Evolutionary conservation across 2,329 filamentous ascomycete species (phyloP), one percentile per base, ranked within the genome.

Genomic region (Beauveria rudraprayagi): DNA sequence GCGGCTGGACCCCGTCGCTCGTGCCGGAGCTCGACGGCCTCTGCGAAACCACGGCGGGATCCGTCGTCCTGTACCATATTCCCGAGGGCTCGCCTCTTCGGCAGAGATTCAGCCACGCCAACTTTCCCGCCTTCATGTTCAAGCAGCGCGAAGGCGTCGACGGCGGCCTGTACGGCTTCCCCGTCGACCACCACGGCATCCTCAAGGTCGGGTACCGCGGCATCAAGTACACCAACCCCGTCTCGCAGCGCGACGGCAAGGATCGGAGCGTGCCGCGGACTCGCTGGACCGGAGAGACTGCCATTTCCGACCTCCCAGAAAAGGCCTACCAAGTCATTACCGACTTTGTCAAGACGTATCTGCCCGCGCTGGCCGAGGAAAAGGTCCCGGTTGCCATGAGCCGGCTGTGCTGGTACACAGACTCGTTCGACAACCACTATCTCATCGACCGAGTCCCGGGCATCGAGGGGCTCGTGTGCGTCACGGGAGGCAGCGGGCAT

Each of bases 401-500:
- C 56, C 58, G 66, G 61, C 62, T 68, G 1, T 72, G 71, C 56
- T 72, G 71, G 71, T 73, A 72, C 47, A 71, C 70, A 0, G 71
- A 73, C 30, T 69, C 71, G 0, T 70, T 68, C 7, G 70, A 73
- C 50, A 71, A 72, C 55, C 70, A 73, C 60, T 73, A 68, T 30
- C 65, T 73, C 1, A 66, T 73, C 11, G 71, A 73, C 46, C 60
- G 67, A 60, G 34, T 77, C 74, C 61, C 77, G 80, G 14, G 85
- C 78, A 69, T 83, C 77, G 78, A 85, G n/a, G 77, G 79, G 0
- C 67, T 87, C 0, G 81, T 86, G 66, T 76, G 87, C 0, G 83
- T 83, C 2, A 86, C 84, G 0, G 84, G 83, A 1, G 85, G 85
- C 0, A 81, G 78, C 41, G 84, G 85, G 0, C 84, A 87, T 69